Evolutionary conservation across 305 asterid species (phyloP).

Genomic region (Andrographis paniculata): DNA sequence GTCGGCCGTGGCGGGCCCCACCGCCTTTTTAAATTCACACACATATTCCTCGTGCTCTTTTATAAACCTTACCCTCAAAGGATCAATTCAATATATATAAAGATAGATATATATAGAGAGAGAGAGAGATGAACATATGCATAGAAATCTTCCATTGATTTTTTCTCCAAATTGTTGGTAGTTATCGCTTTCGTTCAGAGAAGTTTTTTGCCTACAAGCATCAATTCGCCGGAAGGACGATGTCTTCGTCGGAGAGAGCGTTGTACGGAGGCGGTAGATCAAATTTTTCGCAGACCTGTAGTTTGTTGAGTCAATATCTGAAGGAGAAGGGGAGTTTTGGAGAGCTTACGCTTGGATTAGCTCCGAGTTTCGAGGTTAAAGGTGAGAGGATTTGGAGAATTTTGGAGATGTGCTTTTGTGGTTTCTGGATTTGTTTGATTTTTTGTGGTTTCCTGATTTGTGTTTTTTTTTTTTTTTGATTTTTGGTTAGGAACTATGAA

Average conservation of each 20-base stretch:
- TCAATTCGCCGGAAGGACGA: conserved; percentile 5
- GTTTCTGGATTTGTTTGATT: conserved; percentile 15
- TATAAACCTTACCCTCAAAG: not conserved
- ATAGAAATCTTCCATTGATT: no score
- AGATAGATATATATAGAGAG: no score
- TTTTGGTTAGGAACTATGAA: conserved; percentile 37
- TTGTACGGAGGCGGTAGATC: conserved; percentile 34
- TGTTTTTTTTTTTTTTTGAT: not conserved
- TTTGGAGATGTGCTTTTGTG: not conserved
- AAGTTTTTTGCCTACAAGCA: not conserved
- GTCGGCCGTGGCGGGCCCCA: not conserved
- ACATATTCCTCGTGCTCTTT: not conserved
- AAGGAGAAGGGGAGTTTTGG: conserved; percentile 40
- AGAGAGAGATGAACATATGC: no score
- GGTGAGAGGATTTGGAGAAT: conserved; percentile 8
- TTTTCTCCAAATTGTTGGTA: no score
- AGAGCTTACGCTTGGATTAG: conserved; percentile 35
- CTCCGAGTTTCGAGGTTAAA: conserved; percentile 20
- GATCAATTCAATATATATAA: no score
- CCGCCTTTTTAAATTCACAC: not conserved
- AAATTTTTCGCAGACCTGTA: conserved; percentile 43
- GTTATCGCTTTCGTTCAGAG: not conserved
- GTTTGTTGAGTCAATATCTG: conserved; percentile 41
- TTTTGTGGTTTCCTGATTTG: not conserved
- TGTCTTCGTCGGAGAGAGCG: conserved; percentile 32